Evolutionary conservation across 164 flowering plant species (phyloP).

Genomic region (Tetrastigma voinierianum): DNA sequence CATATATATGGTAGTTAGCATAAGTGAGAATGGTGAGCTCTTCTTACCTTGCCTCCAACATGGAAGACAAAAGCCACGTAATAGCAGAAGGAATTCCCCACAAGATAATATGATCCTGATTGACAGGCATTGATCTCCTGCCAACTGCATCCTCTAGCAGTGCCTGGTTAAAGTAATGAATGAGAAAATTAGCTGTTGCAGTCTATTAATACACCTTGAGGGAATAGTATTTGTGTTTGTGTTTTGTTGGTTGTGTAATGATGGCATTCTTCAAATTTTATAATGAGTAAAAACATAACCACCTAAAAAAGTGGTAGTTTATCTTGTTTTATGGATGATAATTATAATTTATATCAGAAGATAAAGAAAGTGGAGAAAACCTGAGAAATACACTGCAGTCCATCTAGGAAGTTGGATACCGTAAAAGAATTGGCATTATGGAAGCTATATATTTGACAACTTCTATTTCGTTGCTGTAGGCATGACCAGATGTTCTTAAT

Average conservation of each 20-base stretch:
- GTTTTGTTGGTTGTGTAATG: too few species aligned
- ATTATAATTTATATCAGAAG: too few species aligned
- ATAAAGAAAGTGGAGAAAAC: constrained; percentile 21
- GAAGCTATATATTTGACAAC: constrained; percentile 56
- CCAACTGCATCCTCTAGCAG: constrained; percentile 88
- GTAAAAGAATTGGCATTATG: constrained; percentile 78
- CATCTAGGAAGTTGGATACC: constrained; percentile 60
- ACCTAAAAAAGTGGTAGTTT: too few species aligned
- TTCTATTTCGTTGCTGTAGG: constrained; percentile 64
- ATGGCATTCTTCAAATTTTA: too few species aligned
- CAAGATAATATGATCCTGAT: constrained; percentile 68
- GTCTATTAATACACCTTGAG: too few species aligned
- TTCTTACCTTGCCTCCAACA: constrained; percentile 65
- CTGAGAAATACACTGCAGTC: constrained; percentile 75
- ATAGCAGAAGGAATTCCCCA: constrained; percentile 66
- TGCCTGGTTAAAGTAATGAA: constrained; percentile 33
- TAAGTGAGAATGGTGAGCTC: not conserved
- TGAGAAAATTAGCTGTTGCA: not conserved
- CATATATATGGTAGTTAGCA: not conserved
- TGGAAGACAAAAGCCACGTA: constrained; percentile 55
- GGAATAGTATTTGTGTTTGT: too few species aligned
- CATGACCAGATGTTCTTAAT: constrained; percentile 54
- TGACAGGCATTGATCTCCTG: constrained; percentile 78
- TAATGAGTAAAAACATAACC: too few species aligned
- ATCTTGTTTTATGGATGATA: too few species aligned